Evolutionary conservation across 2,329 filamentous ascomycete species (phyloP).

Genomic region (Chrysosporium keratinophilum): DNA sequence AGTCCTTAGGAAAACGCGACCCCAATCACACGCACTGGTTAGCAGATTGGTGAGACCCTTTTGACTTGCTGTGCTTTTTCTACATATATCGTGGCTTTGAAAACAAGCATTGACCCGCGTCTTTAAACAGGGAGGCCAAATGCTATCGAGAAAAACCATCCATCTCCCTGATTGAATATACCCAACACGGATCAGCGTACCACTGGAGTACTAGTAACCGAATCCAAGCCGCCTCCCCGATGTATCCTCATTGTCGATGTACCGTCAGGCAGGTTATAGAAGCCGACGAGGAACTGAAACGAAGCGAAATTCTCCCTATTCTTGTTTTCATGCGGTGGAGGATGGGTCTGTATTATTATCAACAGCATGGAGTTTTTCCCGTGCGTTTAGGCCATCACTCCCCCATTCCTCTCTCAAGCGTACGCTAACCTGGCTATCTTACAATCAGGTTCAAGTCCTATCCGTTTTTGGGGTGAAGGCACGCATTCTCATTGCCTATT

Average conservation of each 20-base stretch:
- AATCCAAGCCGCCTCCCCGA: neutral
- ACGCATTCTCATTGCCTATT: neutral
- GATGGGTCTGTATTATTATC: neutral
- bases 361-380: neutral
- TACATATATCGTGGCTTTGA: neutral
- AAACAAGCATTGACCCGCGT: neutral
- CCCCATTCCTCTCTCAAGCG: neutral
- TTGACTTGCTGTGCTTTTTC: too few relatives aligned
- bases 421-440: neutral
- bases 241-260: neutral
- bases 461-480: neutral
- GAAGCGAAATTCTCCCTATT: neutral
- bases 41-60: too few relatives aligned
- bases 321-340: constrained; percentile 2
- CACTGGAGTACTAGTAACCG: neutral
- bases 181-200: neutral
- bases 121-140: neutral
- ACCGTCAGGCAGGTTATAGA: neutral
- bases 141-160: neutral
- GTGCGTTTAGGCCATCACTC: neutral
- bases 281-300: neutral
- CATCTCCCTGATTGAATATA: neutral
- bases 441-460: neutral
- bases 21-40: too few relatives aligned
- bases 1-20: too few relatives aligned